Evolutionary conservation across 345 rosid species (phyloP), one percentile per base, ranked within the genome.

Genomic region (Citrus unshiu): DNA sequence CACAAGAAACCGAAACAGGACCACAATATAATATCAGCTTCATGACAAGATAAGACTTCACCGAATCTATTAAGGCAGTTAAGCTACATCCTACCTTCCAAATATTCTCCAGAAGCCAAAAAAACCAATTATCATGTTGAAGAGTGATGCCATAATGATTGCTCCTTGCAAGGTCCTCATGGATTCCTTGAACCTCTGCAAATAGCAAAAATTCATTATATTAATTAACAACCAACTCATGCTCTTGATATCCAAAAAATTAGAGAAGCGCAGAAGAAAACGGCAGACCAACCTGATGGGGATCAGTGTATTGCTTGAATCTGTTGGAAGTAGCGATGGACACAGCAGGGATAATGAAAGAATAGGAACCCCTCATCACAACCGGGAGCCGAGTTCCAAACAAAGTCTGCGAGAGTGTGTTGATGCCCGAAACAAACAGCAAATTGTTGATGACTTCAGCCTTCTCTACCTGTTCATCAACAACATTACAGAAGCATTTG

Each of bases 331-430:
- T 77, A 77, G 91, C 90, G 76, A 92, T 88, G 83, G 97, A 87
- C 39, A 89, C 83, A 22, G 87, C 81, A 18, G 97, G 98, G 78
- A 95, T 90, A 74, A 91, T 74, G 83, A 83, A 95, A 43, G 98
- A 87, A 62, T 87, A 89, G 49, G 99, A 93, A 78, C 82, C 89
- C 51, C 99, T 96, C 43, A 95, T 90, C 66, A 92, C 95, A 32
- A 95, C 97, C 1, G 99, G 96, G 77, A 95, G 91, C 74, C 98
- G 79, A 74, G 89, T 81, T 54, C 99, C 98, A 46, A 95, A 92
- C 83, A 71, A 86, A 76, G 89, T 89, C 70, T 95, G 98, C 9
- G 77, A 46, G 30, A 95, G 87, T 1, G 99, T 95, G 88, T 89
- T 91, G 43, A 93, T 86, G 49, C 94, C 99, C 32, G 99, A 83